phyloP scores from a whole-genome alignment of 1,284 basidiomycete genomes.

The Trametes pubescens region DNA sequence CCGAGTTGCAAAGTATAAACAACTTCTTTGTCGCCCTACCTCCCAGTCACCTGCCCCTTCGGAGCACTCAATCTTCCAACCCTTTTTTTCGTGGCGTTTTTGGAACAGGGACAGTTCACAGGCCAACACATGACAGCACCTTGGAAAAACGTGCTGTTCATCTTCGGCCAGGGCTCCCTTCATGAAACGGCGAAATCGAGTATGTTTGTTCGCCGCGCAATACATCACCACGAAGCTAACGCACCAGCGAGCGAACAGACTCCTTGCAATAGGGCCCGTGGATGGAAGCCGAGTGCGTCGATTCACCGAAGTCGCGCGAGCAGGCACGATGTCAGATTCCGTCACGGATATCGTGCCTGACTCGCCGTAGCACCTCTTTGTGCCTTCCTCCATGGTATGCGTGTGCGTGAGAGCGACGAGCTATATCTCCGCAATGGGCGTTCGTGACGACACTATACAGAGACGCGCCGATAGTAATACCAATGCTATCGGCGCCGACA shows the following conservation, averaged over 20 bases:
- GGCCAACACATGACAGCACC: slow-evolving; percentile 10
- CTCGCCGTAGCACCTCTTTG: slow-evolving; percentile 10
- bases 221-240: slow-evolving; percentile 12
- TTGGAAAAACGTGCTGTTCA: slow-evolving; percentile 3
- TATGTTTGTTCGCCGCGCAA: slow-evolving; percentile 8
- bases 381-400: slow-evolving; percentile 1
- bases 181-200: slow-evolving; percentile 5
- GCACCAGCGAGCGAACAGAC: not conserved
- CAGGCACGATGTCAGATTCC: slow-evolving; percentile 10
- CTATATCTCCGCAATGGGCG: not conserved
- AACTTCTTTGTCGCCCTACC: not conserved
- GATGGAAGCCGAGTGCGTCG: slow-evolving; percentile 9
- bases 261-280: slow-evolving; percentile 13
- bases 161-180: not conserved
- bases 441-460: slow-evolving; percentile 3
- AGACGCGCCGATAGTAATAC: not conserved
- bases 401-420: not conserved
- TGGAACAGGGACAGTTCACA: slow-evolving; percentile 3
- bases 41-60: slow-evolving; percentile 15
- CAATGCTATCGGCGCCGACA: not conserved
- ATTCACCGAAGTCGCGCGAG: slow-evolving; percentile 8
- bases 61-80: not conserved
- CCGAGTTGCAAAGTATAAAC: not conserved
- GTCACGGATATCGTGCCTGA: slow-evolving; percentile 22
- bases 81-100: slow-evolving; percentile 1